Evolutionary conservation across 2,329 filamentous ascomycete species (phyloP), one percentile per base, ranked within the genome.

Genomic region (Epichloe sylvatica): DNA sequence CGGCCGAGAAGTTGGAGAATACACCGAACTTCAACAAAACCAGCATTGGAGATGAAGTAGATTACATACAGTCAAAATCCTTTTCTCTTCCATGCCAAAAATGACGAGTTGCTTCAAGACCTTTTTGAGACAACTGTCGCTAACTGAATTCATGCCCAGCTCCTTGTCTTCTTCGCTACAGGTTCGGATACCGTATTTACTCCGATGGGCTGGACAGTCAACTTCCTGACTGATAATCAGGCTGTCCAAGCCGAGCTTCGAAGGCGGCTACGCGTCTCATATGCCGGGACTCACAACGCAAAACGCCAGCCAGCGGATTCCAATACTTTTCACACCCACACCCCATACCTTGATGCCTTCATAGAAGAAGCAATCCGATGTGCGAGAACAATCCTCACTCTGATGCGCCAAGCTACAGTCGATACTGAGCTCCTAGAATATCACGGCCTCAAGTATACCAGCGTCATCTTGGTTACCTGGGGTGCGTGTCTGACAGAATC

Each of bases 351-450:
- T 0, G 67, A 70, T 36, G 66, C 65, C 4, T 56, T 62, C 2
- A 53, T 69, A 2, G 65, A 69, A 47, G 67, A 71, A 50, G 56
- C 60, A 0, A 54, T 69, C 0, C 61, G 69, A 1, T 44, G 55
- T 19, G 53, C 57, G 1, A 55, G 58, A 3, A 55, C 59, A 7
- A 60, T 60, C 1, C 51, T 61, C 0, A 45, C 61, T 2, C 52
- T 65, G 0, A 44, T 60, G 0, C 59, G 66, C 1, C 53, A 61
- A 45, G 60, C 66, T 0, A 48, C 52, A 11, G 23, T 49, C 2
- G 66, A 70, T 38, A 66, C 64, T 0, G 53, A 58, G 1, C 54
- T 68, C 0, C 56, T 70, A 0, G 67, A 65, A 1, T 49, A 51
- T 5, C 52, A 51, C 9, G 56, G 69, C 8, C 66, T 65, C 5